Evolutionary conservation across 805 yeast species (phyloP).

Genomic region (Ogataea ganodermae): DNA sequence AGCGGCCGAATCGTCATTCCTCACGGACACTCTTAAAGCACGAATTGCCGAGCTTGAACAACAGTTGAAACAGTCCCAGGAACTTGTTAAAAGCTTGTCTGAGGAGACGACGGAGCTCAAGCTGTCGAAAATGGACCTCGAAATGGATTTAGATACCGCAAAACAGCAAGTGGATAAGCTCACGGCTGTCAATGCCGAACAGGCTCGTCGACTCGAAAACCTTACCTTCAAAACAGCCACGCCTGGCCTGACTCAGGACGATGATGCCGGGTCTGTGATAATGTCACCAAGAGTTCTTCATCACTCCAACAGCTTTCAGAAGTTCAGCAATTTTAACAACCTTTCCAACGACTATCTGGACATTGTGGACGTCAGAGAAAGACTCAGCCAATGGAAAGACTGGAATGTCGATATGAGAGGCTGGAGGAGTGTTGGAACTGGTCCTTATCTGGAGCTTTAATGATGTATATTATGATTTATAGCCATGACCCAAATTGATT

Average conservation of each 20-base stretch:
- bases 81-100: constrained; percentile 15
- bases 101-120: constrained; percentile 31
- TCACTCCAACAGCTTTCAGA: constrained; percentile 26
- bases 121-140: constrained; percentile 34
- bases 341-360: constrained; percentile 41
- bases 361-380: constrained; percentile 56
- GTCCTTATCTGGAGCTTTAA: constrained; percentile 55
- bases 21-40: constrained; percentile 32
- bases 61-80: constrained; percentile 27
- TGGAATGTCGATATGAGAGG: constrained; percentile 86
- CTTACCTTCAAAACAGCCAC: constrained; percentile 32
- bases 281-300: constrained; percentile 8
- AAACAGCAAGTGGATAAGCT: constrained; percentile 37
- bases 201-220: constrained; percentile 32
- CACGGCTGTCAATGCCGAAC: constrained; percentile 29
- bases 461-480: neutral
- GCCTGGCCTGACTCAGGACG: constrained; percentile 26
- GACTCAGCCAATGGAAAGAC: constrained; percentile 70
- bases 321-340: constrained; percentile 25
- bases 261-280: constrained; percentile 21
- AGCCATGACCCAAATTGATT: neutral
- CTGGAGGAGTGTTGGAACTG: constrained; percentile 75
- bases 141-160: constrained; percentile 40
- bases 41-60: constrained; percentile 37
- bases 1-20: constrained; percentile 25